These are phyloP conservation scores for Zymoseptoria pseudotritici DNA, from an alignment of 2,329 filamentous ascomycete species.

Conservation along the genomic window DNA sequence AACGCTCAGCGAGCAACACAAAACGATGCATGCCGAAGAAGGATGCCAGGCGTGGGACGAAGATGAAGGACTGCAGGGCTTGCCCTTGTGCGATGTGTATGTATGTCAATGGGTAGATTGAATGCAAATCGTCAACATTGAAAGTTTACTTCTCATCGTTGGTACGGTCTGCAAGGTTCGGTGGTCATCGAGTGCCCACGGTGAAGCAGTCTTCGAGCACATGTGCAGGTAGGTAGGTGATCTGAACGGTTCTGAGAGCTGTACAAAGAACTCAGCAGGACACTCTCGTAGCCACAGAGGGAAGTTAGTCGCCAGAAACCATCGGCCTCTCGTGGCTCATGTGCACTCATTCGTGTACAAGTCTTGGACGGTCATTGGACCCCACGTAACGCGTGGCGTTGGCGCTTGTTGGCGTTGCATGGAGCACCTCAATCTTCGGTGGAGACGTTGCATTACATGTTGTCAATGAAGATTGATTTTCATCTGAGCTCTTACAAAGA, in stretches of 20 bases:
- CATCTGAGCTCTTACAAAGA: not conserved
- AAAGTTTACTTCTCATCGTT: not conserved
- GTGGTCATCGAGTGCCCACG: too few species aligned
- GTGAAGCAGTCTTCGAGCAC: too few species aligned
- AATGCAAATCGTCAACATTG: not conserved
- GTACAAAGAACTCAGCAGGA: too few species aligned
- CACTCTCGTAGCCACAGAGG: too few species aligned
- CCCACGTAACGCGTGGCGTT: not conserved
- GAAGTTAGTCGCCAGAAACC: too few species aligned
- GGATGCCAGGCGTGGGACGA: not conserved
- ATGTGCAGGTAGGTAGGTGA: too few species aligned
- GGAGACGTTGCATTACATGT: not conserved
- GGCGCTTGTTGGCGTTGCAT: not conserved
- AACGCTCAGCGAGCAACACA: not conserved
- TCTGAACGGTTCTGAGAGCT: too few species aligned
- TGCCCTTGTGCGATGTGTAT: not conserved
- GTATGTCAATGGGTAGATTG: not conserved
- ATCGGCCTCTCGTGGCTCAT: not conserved
- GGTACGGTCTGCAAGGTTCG: not conserved
- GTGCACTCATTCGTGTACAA: not conserved
- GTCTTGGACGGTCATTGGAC: not conserved
- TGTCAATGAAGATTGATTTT: not conserved
- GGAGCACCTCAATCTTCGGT: not conserved
- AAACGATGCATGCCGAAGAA: not conserved
- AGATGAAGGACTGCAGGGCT: not conserved